These are phyloP conservation scores for Argentina anserina DNA, from an alignment of 306 rosid species.

Conservation along the genomic window DNA sequence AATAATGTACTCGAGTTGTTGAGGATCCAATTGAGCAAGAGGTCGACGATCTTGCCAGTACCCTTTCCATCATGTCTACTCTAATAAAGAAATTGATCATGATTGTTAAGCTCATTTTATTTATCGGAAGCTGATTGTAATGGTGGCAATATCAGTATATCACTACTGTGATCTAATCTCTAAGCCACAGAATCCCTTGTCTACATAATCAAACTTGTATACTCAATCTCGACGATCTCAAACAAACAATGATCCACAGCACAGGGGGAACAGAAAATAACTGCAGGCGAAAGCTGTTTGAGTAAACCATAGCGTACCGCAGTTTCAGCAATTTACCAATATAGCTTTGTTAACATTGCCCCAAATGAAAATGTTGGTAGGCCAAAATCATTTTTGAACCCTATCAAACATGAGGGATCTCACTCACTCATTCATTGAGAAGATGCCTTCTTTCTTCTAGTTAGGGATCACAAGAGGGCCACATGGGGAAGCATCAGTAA, in stretches of 20 bases:
- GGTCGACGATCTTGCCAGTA: not conserved
- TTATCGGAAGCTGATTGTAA: not conserved
- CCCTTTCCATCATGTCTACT: not conserved
- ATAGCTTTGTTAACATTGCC: not conserved
- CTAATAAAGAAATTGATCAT: not conserved
- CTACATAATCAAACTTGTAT: not conserved
- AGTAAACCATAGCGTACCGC: conserved; percentile 29
- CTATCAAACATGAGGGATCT: conserved; percentile 28
- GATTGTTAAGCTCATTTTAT: not conserved
- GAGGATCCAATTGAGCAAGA: conserved; percentile 27
- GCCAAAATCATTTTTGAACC: conserved; percentile 27
- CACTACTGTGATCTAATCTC: not conserved
- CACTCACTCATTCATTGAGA: conserved; percentile 7
- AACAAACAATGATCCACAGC: not conserved
- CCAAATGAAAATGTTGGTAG: conserved; percentile 4
- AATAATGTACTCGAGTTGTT: conserved; percentile 11
- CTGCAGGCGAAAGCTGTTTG: conserved; percentile 34
- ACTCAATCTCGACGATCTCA: not conserved
- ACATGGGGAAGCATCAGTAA: conserved; percentile 12
- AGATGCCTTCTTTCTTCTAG: not conserved
- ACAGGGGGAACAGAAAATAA: conserved; percentile 22
- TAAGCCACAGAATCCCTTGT: conserved; percentile 6
- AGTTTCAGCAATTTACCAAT: not conserved
- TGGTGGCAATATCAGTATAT: not conserved
- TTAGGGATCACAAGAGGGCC: not conserved